Evolutionary conservation across 1,139 yeast genomes (phyloP).

Genomic region (Saccharomyces hybrid): DNA sequence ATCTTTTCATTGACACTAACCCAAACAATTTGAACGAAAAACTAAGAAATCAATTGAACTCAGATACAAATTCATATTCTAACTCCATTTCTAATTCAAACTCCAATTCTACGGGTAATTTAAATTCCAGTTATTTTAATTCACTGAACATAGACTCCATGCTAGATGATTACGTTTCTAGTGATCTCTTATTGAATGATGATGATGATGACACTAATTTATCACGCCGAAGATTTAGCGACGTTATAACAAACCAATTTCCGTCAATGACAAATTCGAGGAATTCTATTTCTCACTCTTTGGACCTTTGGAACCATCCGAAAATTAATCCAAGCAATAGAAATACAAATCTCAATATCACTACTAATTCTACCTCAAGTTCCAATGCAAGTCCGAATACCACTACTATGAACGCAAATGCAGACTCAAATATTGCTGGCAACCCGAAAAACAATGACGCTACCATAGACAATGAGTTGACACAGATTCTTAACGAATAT

Average conservation of each 20-base stretch:
- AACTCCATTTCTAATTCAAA: background rate
- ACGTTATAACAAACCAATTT: slow-evolving; percentile 13
- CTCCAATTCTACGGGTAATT: background rate
- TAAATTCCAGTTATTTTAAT: background rate
- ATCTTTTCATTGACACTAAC: background rate
- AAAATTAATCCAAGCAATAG: slow-evolving; percentile 4
- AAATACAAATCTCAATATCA: background rate
- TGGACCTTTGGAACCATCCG: slow-evolving; percentile 26
- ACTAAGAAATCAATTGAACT: background rate
- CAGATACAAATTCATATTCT: background rate
- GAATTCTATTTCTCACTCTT: slow-evolving; percentile 26
- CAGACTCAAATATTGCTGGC: background rate
- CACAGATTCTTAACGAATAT: slow-evolving; percentile 24
- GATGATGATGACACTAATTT: background rate
- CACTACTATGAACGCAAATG: background rate
- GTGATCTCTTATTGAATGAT: slow-evolving; percentile 10
- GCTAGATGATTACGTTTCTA: slow-evolving; percentile 15
- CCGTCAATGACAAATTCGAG: slow-evolving; percentile 15
- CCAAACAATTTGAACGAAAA: background rate
- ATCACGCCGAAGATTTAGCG: slow-evolving; percentile 21
- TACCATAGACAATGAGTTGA: slow-evolving; percentile 18
- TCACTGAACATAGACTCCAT: slow-evolving; percentile 11
- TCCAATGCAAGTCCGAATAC: background rate
- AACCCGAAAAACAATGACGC: slow-evolving; percentile 3
- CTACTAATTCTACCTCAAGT: background rate